phyloP scores from a whole-genome alignment of 1,284 basidiomycete genomes.

The Phylloporus sp. region DNA sequence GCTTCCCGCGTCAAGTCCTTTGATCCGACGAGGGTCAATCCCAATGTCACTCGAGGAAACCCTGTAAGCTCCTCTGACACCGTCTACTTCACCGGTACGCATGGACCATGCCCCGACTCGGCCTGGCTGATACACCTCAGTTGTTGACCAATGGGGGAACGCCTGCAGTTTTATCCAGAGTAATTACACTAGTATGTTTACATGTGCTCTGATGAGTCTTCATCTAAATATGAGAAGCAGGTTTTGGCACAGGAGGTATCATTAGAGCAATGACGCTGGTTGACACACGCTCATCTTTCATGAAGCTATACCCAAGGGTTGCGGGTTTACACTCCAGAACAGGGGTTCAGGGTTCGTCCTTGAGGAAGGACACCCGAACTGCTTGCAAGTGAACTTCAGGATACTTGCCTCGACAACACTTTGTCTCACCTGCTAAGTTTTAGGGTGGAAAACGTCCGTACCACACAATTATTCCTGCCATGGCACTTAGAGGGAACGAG shows the following conservation, averaged over 20 bases:
- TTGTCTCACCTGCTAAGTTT: constrained; percentile 2
- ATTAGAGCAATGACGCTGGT: neutral
- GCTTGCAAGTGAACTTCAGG: constrained; percentile 59
- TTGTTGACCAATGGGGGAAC: constrained; percentile 90
- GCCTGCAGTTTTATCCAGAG: constrained; percentile 95
- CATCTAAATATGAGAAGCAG: constrained; percentile 42
- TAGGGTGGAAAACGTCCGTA: constrained; percentile 90
- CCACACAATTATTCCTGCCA: constrained; percentile 94
- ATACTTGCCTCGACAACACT: neutral
- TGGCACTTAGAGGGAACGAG: constrained; percentile 84
- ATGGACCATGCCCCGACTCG: neutral
- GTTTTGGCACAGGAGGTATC: constrained; percentile 80
- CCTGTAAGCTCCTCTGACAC: constrained; percentile 89
- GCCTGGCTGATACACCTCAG: constrained; percentile 44
- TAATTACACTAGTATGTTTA: constrained; percentile 79
- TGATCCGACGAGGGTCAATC: constrained; percentile 71
- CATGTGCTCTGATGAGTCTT: neutral
- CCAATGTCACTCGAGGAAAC: constrained; percentile 76
- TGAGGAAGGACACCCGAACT: constrained; percentile 85
- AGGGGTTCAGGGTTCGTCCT: constrained; percentile 88
- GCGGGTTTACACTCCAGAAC: constrained; percentile 96
- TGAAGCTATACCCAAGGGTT: constrained; percentile 86
- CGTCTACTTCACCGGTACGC: constrained; percentile 86
- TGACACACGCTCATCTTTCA: constrained; percentile 17
- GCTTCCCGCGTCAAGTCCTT: constrained; percentile 82